These are phyloP conservation scores for Byssoonygena ceratinophila DNA, from an alignment of 2,329 filamentous ascomycete genomes.

Conservation along the genomic window DNA sequence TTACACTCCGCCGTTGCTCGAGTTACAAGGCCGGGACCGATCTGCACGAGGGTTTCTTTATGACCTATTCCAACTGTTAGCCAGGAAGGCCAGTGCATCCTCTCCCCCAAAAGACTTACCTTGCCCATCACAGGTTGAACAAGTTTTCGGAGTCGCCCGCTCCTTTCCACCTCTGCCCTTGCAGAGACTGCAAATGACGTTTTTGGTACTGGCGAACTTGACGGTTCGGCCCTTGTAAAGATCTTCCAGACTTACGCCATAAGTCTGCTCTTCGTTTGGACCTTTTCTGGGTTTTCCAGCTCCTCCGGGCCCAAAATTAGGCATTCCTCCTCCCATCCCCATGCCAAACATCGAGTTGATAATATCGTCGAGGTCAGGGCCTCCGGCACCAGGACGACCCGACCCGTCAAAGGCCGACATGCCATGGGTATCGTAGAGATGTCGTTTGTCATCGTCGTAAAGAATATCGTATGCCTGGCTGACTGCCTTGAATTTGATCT, in stretches of 20 bases:
- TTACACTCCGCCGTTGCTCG: conserved; percentile 70
- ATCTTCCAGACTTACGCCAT: conserved; percentile 84
- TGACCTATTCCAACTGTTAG: conserved; percentile 39
- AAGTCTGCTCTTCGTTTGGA: conserved; percentile 32
- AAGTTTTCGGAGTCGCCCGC: conserved; percentile 73
- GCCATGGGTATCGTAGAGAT: conserved; percentile 84
- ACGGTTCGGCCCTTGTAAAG: conserved; percentile 98
- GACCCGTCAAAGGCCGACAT: conserved; percentile 89
- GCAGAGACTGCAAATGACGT: conserved; percentile 76
- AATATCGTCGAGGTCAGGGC: conserved; percentile 74
- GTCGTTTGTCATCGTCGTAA: conserved; percentile 84
- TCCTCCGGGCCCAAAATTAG: conserved; percentile 31
- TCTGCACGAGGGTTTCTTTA: conserved; percentile 65
- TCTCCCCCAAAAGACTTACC: conserved; percentile 37
- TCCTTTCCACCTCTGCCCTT: conserved; percentile 86
- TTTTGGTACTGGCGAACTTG: conserved; percentile 91
- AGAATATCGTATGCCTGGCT: conserved; percentile 97
- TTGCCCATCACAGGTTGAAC: conserved; percentile 71
- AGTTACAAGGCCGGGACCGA: conserved; percentile 78
- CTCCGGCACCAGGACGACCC: conserved; percentile 49
- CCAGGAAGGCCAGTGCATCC: neutral
- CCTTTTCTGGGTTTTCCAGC: conserved; percentile 37
- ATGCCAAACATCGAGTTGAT: conserved; percentile 78
- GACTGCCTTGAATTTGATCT: conserved; percentile 83
- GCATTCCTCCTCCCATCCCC: conserved; percentile 46